Conservation (phyloP, 495 filamentous ascomycete genomes). For the Lasiosphaeriaceae sp. region DNA sequence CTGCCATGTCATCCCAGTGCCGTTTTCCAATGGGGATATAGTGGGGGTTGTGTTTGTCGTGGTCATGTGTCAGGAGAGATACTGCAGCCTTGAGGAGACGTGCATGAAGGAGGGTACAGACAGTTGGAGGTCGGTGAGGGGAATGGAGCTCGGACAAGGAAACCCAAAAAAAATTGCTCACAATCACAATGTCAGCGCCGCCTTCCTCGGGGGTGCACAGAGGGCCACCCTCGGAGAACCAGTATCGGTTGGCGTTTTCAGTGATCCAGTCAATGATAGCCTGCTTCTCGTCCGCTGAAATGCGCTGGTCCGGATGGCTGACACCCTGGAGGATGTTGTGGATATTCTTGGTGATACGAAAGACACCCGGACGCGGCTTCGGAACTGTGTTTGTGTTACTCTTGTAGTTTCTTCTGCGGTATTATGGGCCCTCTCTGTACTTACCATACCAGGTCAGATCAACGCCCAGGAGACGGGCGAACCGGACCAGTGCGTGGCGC, state of each 20-base stretch:
- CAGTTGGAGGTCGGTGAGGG: constrained; percentile 9
- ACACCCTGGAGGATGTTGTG: constrained; percentile 93
- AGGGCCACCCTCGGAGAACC: constrained; percentile 66
- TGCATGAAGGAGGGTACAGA: constrained; percentile 6
- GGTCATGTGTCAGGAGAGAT: constrained; percentile 12
- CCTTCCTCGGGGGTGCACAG: constrained; percentile 63
- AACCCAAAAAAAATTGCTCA: constrained; percentile 31
- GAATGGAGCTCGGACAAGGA: not conserved
- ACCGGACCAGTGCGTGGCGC: constrained; percentile 78
- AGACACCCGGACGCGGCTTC: constrained; percentile 78
- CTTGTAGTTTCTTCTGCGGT: not conserved
- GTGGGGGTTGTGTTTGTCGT: not conserved
- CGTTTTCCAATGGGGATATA: not conserved
- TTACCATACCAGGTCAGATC: constrained; percentile 70
- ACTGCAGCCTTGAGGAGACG: not conserved
- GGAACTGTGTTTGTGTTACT: constrained; percentile 51
- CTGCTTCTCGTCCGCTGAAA: constrained; percentile 57
- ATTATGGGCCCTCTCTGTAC: constrained; percentile 8
- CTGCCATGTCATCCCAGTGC: constrained; percentile 4
- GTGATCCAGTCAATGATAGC: constrained; percentile 67
- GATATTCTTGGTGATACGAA: constrained; percentile 83
- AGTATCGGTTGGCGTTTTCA: constrained; percentile 75
- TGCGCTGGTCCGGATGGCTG: constrained; percentile 55
- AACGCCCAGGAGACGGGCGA: constrained; percentile 63
- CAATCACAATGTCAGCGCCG: constrained; percentile 74